phyloP scores from a whole-genome alignment of 331 rosid species.

The Acacia concinna region DNA sequence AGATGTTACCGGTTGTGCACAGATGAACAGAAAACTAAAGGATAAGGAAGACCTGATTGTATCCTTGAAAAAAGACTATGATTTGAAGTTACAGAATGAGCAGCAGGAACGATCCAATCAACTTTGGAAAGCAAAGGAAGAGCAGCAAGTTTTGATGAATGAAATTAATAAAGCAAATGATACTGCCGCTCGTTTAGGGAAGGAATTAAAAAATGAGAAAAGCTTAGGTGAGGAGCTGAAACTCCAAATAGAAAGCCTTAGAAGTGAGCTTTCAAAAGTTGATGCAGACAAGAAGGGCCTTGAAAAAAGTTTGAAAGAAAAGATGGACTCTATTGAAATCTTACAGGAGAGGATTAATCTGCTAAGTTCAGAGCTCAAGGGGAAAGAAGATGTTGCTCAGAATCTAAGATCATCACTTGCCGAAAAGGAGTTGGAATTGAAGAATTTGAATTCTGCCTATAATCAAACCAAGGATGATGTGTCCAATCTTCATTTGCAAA shows the following conservation, averaged over 20 bases:
- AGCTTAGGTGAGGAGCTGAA: slow-evolving; percentile 56
- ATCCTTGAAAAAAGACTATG: slow-evolving; percentile 61
- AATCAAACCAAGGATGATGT: slow-evolving; percentile 55
- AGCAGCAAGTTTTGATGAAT: slow-evolving; percentile 50
- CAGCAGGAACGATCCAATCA: slow-evolving; percentile 64
- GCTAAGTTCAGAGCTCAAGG: slow-evolving; percentile 58
- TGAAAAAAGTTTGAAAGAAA: slow-evolving; percentile 56
- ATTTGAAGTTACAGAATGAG: slow-evolving; percentile 58
- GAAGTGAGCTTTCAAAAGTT: slow-evolving; percentile 49
- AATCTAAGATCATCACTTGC: slow-evolving; percentile 63
- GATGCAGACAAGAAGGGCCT: slow-evolving; percentile 53
- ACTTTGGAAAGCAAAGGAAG: slow-evolving; percentile 67
- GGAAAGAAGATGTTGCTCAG: slow-evolving; percentile 48
- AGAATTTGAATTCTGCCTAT: slow-evolving; percentile 48
- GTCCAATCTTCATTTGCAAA: slow-evolving; percentile 45
- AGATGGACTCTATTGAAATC: slow-evolving; percentile 43
- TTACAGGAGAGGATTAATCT: slow-evolving; percentile 54
- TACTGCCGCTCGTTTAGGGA: slow-evolving; percentile 51
- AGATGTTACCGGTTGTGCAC: slow-evolving; percentile 36
- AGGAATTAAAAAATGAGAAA: slow-evolving; percentile 65
- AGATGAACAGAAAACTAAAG: slow-evolving; percentile 67
- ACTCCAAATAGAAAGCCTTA: slow-evolving; percentile 52
- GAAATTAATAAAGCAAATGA: slow-evolving; percentile 60
- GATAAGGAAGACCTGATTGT: slow-evolving; percentile 66
- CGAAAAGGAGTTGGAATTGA: slow-evolving; percentile 66